Evolutionary conservation across 306 rosid species (phyloP).

Genomic region (Fagus crenata): DNA sequence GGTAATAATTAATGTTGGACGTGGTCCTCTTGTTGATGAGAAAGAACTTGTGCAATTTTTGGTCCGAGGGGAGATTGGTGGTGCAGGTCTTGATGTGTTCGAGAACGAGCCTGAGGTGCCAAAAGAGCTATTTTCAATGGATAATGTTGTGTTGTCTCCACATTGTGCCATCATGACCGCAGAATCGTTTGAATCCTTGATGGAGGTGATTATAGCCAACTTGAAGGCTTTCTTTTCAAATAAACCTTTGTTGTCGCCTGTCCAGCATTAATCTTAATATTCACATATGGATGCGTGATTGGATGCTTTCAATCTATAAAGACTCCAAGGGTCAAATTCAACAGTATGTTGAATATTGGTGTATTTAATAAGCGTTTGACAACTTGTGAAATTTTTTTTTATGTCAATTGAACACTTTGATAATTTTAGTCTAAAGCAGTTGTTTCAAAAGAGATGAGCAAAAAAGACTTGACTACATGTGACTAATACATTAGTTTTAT

Average conservation of each 20-base stretch:
- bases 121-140: slow-evolving; percentile 8
- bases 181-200: not conserved
- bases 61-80: slow-evolving; percentile 19
- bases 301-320: not conserved
- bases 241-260: slow-evolving; percentile 8
- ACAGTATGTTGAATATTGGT: not conserved
- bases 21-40: slow-evolving; percentile 21
- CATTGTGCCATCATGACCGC: slow-evolving; percentile 8
- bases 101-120: slow-evolving; percentile 25
- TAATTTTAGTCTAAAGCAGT: too few species aligned
- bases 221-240: slow-evolving; percentile 25
- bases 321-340: not conserved
- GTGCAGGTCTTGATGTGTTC: slow-evolving; percentile 24
- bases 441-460: too few species aligned
- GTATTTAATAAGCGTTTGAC: not conserved
- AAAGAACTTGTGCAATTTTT: slow-evolving; percentile 17
- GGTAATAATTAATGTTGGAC: slow-evolving; percentile 22
- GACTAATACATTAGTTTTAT: too few species aligned
- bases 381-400: too few species aligned
- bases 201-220: slow-evolving; percentile 9
- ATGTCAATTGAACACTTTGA: too few species aligned
- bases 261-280: not conserved
- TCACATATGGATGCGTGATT: not conserved
- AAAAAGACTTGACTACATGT: too few species aligned
- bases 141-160: slow-evolving; percentile 30